These are phyloP conservation scores for Cyberlindnera petersonii DNA, from an alignment of 805 yeast species.

Conservation along the genomic window DNA sequence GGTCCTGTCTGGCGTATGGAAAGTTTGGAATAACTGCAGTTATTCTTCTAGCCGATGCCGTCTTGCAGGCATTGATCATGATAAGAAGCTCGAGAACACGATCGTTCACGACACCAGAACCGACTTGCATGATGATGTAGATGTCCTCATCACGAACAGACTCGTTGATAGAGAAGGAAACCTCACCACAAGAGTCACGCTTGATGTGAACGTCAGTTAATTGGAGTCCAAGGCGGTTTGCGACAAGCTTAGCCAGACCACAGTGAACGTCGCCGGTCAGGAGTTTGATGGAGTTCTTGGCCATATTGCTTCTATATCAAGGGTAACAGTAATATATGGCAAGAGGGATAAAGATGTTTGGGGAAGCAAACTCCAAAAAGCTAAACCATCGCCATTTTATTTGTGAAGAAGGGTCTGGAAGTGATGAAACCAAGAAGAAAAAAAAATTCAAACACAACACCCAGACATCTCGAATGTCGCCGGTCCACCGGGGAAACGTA, in stretches of 20 bases:
- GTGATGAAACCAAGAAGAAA: not conserved
- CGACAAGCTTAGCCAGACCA: constrained; percentile 65
- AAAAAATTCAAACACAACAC: constrained; percentile 9
- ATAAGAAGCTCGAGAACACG: constrained; percentile 68
- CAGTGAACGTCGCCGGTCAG: constrained; percentile 67
- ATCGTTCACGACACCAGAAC: constrained; percentile 75
- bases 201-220: constrained; percentile 61
- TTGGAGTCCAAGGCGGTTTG: constrained; percentile 54
- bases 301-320: constrained; percentile 38
- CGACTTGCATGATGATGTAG: constrained; percentile 74
- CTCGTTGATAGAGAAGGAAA: constrained; percentile 72
- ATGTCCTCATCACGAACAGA: constrained; percentile 84
- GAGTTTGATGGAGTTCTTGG: constrained; percentile 66
- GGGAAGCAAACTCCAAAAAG: no score
- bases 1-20: constrained; percentile 86
- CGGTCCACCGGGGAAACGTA: constrained; percentile 1
- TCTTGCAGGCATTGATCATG: constrained; percentile 78
- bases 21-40: constrained; percentile 81
- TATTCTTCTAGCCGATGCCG: constrained; percentile 78
- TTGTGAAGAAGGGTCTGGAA: not conserved
- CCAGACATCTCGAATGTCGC: constrained; percentile 5
- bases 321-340: not conserved
- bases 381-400: not conserved
- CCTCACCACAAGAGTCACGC: constrained; percentile 69
- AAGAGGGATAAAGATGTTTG: no score